Evolutionary conservation across 164 flowering plant species (phyloP).

Genomic region (Piper longum): DNA sequence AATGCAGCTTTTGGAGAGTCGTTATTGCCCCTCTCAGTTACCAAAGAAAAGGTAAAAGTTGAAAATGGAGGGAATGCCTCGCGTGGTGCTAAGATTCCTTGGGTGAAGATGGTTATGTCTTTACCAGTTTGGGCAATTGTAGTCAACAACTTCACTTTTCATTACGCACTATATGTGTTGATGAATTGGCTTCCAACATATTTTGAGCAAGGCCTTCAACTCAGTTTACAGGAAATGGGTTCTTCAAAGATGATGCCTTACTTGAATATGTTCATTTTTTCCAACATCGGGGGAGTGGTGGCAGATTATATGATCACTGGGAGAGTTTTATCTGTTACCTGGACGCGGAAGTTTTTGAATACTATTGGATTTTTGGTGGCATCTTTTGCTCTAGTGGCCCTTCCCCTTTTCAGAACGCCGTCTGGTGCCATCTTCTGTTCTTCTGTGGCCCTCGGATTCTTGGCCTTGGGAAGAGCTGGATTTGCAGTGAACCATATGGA

Average conservation of each 20-base stretch:
- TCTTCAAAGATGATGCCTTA: slow-evolving; percentile 93
- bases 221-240: slow-evolving; percentile 80
- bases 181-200: slow-evolving; percentile 36
- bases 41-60: slow-evolving; percentile 17
- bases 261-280: slow-evolving; percentile 79
- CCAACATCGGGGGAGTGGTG: slow-evolving; percentile 73
- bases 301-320: slow-evolving; percentile 68
- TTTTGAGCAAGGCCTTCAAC: slow-evolving; percentile 67
- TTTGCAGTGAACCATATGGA: slow-evolving; percentile 96
- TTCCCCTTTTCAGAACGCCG: slow-evolving; percentile 56
- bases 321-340: slow-evolving; percentile 56
- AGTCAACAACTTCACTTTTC: slow-evolving; percentile 33
- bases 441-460: slow-evolving; percentile 75
- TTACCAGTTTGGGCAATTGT: slow-evolving; percentile 87
- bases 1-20: slow-evolving; percentile 68
- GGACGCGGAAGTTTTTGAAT: slow-evolving; percentile 61
- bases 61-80: slow-evolving; percentile 26
- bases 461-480: slow-evolving; percentile 87
- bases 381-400: slow-evolving; percentile 56
- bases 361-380: slow-evolving; percentile 70
- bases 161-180: neutral
- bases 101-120: slow-evolving; percentile 54
- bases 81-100: slow-evolving; percentile 39
- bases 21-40: slow-evolving; percentile 25
- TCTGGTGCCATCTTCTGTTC: slow-evolving; percentile 71